Evolutionary conservation across 2,329 filamentous ascomycete species (phyloP).

Genomic region (Dothideomycetes sp.): DNA sequence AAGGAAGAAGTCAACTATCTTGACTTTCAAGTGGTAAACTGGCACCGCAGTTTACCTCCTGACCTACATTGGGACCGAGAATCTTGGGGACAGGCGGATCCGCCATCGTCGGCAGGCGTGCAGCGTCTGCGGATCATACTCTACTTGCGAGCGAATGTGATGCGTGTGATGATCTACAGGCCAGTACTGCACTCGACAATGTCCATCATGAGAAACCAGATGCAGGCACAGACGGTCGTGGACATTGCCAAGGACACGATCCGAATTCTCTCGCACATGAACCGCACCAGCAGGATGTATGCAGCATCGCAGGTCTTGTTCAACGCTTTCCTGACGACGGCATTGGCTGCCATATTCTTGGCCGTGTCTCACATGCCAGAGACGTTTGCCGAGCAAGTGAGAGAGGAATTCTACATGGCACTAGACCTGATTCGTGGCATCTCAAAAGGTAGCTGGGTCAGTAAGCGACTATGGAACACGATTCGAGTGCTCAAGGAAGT

Average conservation of each 20-base stretch:
- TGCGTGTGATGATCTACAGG: slow-evolving; percentile 80
- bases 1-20: slow-evolving; percentile 69
- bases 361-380: slow-evolving; percentile 67
- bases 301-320: slow-evolving; percentile 65
- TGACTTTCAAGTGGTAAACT: slow-evolving; percentile 75
- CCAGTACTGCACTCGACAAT: slow-evolving; percentile 77
- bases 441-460: slow-evolving; percentile 61
- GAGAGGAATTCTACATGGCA: slow-evolving; percentile 71
- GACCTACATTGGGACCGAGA: slow-evolving; percentile 49
- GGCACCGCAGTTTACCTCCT: slow-evolving; percentile 68
- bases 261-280: slow-evolving; percentile 59
- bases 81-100: slow-evolving; percentile 19
- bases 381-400: slow-evolving; percentile 57
- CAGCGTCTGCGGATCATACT: slow-evolving; percentile 73
- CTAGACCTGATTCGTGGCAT: slow-evolving; percentile 66
- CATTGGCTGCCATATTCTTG: slow-evolving; percentile 66
- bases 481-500: slow-evolving; percentile 63
- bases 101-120: slow-evolving; percentile 41
- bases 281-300: slow-evolving; percentile 64
- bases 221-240: slow-evolving; percentile 64
- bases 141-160: slow-evolving; percentile 80
- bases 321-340: slow-evolving; percentile 69
- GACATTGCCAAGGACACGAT: slow-evolving; percentile 71
- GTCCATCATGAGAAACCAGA: slow-evolving; percentile 68
- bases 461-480: slow-evolving; percentile 63